These are phyloP conservation scores for Cryphonectria japonica DNA, from an alignment of 2,329 filamentous ascomycete species.

Conservation along the genomic window DNA sequence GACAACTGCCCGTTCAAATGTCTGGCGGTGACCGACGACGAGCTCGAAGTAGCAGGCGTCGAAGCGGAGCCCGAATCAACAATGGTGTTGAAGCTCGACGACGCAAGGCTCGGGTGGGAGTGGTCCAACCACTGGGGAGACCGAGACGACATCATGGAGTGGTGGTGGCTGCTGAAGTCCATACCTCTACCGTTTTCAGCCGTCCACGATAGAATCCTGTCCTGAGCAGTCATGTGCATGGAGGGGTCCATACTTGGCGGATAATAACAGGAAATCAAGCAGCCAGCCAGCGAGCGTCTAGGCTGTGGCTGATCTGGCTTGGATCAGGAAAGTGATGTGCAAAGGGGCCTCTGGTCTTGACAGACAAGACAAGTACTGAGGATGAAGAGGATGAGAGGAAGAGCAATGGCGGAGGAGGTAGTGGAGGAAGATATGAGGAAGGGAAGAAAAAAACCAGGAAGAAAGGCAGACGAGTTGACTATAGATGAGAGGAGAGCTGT, in stretches of 20 bases:
- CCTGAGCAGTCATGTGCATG: slow-evolving; percentile 47
- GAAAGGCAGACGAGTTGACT: slow-evolving; percentile 16
- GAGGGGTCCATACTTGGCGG: slow-evolving; percentile 52
- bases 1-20: slow-evolving; percentile 54
- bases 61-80: slow-evolving; percentile 30
- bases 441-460: background rate
- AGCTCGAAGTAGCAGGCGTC: slow-evolving; percentile 35
- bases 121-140: slow-evolving; percentile 43
- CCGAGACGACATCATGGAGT: slow-evolving; percentile 40
- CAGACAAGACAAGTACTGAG: background rate
- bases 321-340: background rate
- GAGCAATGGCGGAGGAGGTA: background rate
- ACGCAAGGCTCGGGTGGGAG: slow-evolving; percentile 33
- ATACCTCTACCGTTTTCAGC: slow-evolving; percentile 45
- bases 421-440: slow-evolving; percentile 5
- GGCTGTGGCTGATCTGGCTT: slow-evolving; percentile 5
- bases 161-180: slow-evolving; percentile 48
- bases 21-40: slow-evolving; percentile 34
- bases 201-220: slow-evolving; percentile 50
- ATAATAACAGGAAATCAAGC: background rate
- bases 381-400: slow-evolving; percentile 5
- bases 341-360: background rate
- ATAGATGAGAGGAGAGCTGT: slow-evolving; percentile 14
- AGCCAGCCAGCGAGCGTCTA: slow-evolving; percentile 20
- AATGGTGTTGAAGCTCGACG: slow-evolving; percentile 14